Conservation (phyloP, 768 basidiomycete genomes). For the Strobilomyces confusus region DNA sequence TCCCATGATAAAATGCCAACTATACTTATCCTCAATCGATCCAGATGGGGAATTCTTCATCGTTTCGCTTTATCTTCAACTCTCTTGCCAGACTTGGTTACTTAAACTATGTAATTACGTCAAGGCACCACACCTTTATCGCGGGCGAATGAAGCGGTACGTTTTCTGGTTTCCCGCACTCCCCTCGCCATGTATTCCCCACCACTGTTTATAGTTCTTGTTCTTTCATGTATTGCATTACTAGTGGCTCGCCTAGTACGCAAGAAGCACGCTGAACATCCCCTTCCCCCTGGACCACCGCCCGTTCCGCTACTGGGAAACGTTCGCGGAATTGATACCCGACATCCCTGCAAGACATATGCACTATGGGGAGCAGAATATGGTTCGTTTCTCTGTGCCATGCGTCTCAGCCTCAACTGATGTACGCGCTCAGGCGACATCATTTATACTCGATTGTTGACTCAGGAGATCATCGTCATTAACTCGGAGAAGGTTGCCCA, state of each 20-base stretch:
- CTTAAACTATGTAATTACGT: background rate
- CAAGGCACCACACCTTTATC: background rate
- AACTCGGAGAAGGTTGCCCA: constrained; percentile 25
- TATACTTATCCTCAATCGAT: no score
- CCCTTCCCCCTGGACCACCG: constrained; percentile 22
- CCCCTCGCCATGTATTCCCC: constrained; percentile 2
- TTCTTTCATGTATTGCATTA: constrained; percentile 8
- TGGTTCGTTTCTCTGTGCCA: constrained; percentile 9
- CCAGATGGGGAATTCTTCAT: background rate
- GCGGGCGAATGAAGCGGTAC: background rate
- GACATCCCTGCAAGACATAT: constrained; percentile 22
- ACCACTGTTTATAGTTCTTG: background rate
- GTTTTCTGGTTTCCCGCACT: background rate
- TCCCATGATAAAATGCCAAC: no score
- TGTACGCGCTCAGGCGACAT: constrained; percentile 13
- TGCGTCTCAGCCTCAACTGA: background rate
- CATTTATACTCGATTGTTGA: constrained; percentile 23
- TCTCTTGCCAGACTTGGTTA: background rate
- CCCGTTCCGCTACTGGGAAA: constrained; percentile 22
- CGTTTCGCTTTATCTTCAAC: background rate
- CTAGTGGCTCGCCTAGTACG: constrained; percentile 4
- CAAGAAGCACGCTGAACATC: constrained; percentile 7
- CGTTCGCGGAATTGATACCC: constrained; percentile 13
- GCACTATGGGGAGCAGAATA: constrained; percentile 18
- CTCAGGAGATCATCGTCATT: constrained; percentile 22